phyloP scores from a whole-genome alignment of 257 asterid species.

The Solanum pimpinellifolium region DNA sequence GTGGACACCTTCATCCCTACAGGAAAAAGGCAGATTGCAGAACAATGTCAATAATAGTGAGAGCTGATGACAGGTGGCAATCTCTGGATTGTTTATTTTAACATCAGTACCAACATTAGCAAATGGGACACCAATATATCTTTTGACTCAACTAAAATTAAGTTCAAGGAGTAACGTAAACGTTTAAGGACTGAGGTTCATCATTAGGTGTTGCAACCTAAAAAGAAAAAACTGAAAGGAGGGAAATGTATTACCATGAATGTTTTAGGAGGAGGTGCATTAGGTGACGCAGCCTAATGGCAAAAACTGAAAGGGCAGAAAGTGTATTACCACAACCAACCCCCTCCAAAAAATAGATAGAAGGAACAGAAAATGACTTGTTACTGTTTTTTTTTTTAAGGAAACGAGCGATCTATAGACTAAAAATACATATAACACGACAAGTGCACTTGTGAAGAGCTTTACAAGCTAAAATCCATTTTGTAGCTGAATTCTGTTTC shows the following conservation, averaged over 20 bases:
- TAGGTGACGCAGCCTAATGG: not conserved
- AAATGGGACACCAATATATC: not conserved
- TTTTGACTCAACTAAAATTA: not conserved
- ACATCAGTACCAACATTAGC: not conserved
- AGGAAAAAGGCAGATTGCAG: slow-evolving; percentile 5
- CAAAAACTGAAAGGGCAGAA: not conserved
- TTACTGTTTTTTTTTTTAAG: not conserved
- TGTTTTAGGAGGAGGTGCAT: not conserved
- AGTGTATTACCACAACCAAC: not conserved
- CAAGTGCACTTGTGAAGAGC: not conserved
- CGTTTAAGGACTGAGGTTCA: not conserved
- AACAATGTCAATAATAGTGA: not conserved
- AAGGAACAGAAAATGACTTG: not conserved
- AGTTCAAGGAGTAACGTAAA: not conserved
- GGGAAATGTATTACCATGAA: not conserved
- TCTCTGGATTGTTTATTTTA: not conserved
- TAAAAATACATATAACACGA: not conserved
- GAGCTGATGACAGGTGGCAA: not conserved
- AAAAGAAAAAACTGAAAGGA: not conserved
- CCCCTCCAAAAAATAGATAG: not conserved
- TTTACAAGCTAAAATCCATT: not conserved
- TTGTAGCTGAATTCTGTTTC: not conserved
- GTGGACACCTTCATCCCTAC: slow-evolving; percentile 93
- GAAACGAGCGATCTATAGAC: not conserved
- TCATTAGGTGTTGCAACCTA: not conserved